These are phyloP conservation scores for Austroboletus niveus DNA, from an alignment of 1,284 basidiomycete species.

Conservation along the genomic window DNA sequence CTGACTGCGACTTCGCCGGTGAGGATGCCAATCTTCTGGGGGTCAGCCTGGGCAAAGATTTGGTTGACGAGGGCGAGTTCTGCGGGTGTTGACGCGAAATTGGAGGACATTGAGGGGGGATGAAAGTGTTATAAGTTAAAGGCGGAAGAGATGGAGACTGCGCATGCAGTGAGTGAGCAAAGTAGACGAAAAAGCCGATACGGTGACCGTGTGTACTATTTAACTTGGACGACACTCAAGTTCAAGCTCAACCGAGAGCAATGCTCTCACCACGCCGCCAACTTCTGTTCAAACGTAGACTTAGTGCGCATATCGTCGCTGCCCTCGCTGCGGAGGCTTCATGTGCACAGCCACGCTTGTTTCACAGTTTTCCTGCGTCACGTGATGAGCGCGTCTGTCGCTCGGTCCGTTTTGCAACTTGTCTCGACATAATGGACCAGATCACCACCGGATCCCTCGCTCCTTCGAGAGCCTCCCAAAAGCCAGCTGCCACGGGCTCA, in stretches of 20 bases:
- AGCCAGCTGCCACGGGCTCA: constrained; percentile 50
- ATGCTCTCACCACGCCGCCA: too few relatives aligned
- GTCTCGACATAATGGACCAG: constrained; percentile 57
- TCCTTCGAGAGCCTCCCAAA: constrained; percentile 53
- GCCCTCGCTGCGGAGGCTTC: too few relatives aligned
- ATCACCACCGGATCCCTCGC: constrained; percentile 54
- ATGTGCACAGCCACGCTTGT: neutral
- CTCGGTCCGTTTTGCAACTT: constrained; percentile 1
- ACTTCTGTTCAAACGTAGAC: too few relatives aligned
- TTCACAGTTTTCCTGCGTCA: constrained; percentile 4
- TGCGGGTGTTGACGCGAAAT: constrained; percentile 62
- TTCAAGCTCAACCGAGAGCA: too few relatives aligned
- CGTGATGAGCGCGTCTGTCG: constrained; percentile 28
- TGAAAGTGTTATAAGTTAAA: constrained; percentile 22
- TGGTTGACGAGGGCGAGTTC: constrained; percentile 68
- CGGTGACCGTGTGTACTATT: too few relatives aligned
- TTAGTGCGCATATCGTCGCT: too few relatives aligned
- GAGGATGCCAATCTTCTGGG: constrained; percentile 77
- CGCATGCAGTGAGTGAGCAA: constrained; percentile 13
- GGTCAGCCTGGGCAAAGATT: constrained; percentile 68
- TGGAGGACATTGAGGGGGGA: constrained; percentile 49
- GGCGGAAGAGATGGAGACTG: constrained; percentile 12
- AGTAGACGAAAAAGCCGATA: neutral
- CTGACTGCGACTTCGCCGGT: constrained; percentile 84
- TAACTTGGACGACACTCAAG: too few relatives aligned